Evolutionary conservation across 441 rosid species (phyloP).

Genomic region (Melastoma candidum): DNA sequence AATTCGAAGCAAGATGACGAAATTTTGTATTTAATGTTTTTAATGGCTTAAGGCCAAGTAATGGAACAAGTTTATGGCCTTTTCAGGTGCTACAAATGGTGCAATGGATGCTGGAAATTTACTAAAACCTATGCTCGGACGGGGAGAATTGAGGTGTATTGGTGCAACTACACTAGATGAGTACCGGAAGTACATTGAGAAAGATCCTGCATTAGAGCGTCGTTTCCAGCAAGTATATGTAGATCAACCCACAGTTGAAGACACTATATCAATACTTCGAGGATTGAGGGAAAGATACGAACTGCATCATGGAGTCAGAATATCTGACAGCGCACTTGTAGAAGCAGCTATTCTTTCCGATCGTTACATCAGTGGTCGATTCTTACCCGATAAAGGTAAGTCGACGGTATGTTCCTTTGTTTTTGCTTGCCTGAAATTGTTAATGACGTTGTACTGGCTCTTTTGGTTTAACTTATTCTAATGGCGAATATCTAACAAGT

Average conservation of each 20-base stretch:
- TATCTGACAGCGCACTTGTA: constrained; percentile 91
- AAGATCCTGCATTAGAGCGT: constrained; percentile 93
- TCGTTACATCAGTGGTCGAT: constrained; percentile 86
- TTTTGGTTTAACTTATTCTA: background rate
- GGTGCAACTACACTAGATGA: constrained; percentile 95
- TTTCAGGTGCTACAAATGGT: constrained; percentile 91
- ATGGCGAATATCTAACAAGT: too few relatives aligned
- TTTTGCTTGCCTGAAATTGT: background rate
- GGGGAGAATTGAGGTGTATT: constrained; percentile 82
- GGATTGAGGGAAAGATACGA: constrained; percentile 91
- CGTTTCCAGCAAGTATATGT: constrained; percentile 96
- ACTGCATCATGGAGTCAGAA: constrained; percentile 90
- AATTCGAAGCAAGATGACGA: background rate
- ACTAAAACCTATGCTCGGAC: constrained; percentile 92
- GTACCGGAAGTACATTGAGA: constrained; percentile 82
- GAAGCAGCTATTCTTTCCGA: constrained; percentile 92
- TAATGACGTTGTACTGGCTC: background rate
- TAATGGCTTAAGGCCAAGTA: background rate
- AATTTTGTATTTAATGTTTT: background rate
- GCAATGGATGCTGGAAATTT: constrained; percentile 98
- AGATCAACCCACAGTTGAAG: constrained; percentile 84
- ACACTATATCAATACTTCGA: constrained; percentile 77
- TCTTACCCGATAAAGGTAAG: constrained; percentile 93
- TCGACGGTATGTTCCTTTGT: background rate
- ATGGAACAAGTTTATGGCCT: background rate